phyloP scores from a whole-genome alignment of 352 stramenopile species.

The Phytophthora sansomeana region DNA sequence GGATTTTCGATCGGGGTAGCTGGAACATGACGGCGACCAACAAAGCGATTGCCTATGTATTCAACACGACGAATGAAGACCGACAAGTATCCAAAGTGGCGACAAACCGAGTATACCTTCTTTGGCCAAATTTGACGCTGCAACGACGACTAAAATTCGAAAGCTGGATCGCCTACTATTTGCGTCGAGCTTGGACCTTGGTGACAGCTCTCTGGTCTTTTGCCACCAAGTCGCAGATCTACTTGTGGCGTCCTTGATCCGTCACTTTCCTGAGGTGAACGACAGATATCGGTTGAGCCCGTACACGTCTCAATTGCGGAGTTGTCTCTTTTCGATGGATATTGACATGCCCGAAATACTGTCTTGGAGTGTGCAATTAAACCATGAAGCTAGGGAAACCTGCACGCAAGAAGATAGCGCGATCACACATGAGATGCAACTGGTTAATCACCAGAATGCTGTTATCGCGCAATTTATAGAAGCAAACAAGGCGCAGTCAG shows the following conservation, averaged over 20 bases:
- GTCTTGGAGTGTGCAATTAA: neutral
- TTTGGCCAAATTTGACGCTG: neutral
- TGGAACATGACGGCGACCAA: neutral
- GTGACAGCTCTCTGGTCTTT: neutral
- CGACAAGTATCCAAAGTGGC: neutral
- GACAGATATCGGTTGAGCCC: constrained; percentile 6
- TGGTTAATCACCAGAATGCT: constrained; percentile 3
- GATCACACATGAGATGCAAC: constrained; percentile 1
- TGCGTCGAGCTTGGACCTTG: constrained; percentile 5
- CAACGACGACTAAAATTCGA: neutral
- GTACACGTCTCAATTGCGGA: neutral
- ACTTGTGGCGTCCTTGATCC: neutral
- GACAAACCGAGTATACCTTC: neutral
- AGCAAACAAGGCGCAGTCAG: no score
- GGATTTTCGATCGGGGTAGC: neutral
- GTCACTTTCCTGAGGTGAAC: neutral
- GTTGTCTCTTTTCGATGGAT: neutral
- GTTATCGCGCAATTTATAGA: neutral
- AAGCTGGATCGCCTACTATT: neutral
- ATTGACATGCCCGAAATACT: neutral
- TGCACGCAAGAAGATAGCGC: neutral
- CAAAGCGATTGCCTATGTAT: constrained; percentile 1
- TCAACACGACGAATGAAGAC: neutral
- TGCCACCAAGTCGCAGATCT: neutral
- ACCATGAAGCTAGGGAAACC: neutral